Percentiles rank a stretch among this genome's conserved stretches.
These are phyloP conservation scores for Cavenderia fasciculata DNA, from an alignment of 78 protist species.

Conservation along the genomic window DNA sequence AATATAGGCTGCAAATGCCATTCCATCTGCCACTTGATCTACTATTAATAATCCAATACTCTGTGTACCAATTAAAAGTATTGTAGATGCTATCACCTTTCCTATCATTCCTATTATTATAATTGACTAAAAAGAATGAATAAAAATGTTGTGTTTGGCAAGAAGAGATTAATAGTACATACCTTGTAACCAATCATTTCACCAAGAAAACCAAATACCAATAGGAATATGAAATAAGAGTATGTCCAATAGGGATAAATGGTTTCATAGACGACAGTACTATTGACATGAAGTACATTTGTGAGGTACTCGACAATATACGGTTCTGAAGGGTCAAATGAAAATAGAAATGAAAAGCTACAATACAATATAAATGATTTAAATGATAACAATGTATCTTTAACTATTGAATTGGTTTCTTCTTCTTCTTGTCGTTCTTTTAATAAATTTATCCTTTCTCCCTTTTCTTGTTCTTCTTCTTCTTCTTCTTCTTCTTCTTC, in stretches of 20 bases:
- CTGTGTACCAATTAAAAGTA: slow-evolving; percentile 19
- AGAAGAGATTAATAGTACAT: too few species aligned
- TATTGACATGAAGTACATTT: slow-evolving; percentile 31
- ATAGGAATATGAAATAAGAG: slow-evolving; percentile 33
- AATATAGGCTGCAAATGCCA: slow-evolving; percentile 44
- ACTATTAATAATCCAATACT: slow-evolving; percentile 26
- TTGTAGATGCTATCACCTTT: background rate
- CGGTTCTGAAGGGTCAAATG: slow-evolving; percentile 62
- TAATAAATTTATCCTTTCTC: too few species aligned
- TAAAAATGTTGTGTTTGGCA: background rate
- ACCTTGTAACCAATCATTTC: slow-evolving; percentile 61
- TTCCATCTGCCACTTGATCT: slow-evolving; percentile 53
- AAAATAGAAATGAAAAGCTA: slow-evolving; percentile 42
- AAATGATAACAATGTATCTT: too few species aligned
- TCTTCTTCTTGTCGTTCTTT: too few species aligned
- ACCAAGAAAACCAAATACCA: slow-evolving; percentile 54
- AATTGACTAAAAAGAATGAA: background rate
- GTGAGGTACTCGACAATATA: slow-evolving; percentile 47
- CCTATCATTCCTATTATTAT: slow-evolving; percentile 59
- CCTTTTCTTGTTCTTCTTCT: too few species aligned
- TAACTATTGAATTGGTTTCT: too few species aligned
- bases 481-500: too few species aligned
- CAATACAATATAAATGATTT: slow-evolving; percentile 56
- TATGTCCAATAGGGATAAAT: slow-evolving; percentile 60
- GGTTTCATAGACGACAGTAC: slow-evolving; percentile 13